These are phyloP conservation scores for Paraphaeosphaeria minitans DNA, from an alignment of 2,329 filamentous ascomycete genomes.

Conservation along the genomic window DNA sequence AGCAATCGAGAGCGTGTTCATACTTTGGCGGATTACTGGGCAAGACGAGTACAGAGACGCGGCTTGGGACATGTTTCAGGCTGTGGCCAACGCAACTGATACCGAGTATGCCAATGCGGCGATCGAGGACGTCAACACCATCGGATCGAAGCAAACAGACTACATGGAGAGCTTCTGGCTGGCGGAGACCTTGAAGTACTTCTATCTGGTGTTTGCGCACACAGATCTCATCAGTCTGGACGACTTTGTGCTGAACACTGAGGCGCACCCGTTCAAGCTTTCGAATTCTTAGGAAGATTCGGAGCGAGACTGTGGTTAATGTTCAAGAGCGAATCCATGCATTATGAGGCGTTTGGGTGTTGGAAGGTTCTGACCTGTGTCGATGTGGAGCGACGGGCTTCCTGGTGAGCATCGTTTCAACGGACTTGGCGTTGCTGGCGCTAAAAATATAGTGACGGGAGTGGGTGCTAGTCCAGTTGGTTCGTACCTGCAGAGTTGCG, in stretches of 20 bases:
- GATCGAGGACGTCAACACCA: conserved; percentile 48
- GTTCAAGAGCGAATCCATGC: not conserved
- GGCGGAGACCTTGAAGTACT: conserved; percentile 57
- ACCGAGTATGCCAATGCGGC: conserved; percentile 51
- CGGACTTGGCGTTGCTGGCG: conserved; percentile 5
- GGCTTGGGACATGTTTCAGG: conserved; percentile 54
- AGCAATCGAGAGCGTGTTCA: conserved; percentile 63
- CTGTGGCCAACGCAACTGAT: conserved; percentile 48
- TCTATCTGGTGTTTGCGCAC: conserved; percentile 54
- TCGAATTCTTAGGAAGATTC: conserved; percentile 11
- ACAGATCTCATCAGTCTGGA: conserved; percentile 51
- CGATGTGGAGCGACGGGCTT: not conserved
- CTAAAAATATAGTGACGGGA: conserved; percentile 11
- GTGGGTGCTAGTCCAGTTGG: conserved; percentile 15
- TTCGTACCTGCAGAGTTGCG: conserved; percentile 10
- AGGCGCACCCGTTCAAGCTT: conserved; percentile 52
- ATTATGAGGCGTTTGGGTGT: conserved; percentile 16
- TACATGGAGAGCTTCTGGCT: conserved; percentile 57
- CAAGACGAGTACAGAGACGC: conserved; percentile 49
- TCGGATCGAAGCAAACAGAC: conserved; percentile 41
- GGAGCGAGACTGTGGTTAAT: not conserved
- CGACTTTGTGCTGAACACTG: conserved; percentile 56
- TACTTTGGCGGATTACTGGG: conserved; percentile 63
- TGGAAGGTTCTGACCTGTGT: not conserved
- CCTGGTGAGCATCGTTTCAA: not conserved